Evolutionary conservation across 805 yeast species (phyloP), one percentile per base, ranked within the genome.

Genomic region (Candida silvicultrix): DNA sequence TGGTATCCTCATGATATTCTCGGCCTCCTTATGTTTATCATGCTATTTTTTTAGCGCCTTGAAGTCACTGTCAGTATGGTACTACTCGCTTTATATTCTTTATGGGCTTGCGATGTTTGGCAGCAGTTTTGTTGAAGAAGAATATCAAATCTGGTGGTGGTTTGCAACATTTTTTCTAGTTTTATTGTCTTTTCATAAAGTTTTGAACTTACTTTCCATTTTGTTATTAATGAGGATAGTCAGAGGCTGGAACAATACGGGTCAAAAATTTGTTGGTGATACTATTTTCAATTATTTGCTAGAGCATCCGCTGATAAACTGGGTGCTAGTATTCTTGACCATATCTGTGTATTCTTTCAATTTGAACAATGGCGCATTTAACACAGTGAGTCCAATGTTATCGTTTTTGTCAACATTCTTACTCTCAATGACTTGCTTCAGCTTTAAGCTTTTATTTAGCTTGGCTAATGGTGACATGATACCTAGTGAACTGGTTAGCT

Each of bases 61-160:
- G 38, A 51, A 53, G 7, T 28, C 38, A 15, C 40, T 43, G 29
- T 29, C 43, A 0, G 23, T 45, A 2, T 5, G 46, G 8, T 56
- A 57, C 28, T 62, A 56, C 18, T 43, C 45, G 46, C 58, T 58
- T 54, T 40, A 68, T 18, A 38, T 73, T 36, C 41, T 69, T 0
- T 73, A 81, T 45, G 75, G 83, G 3, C 34, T 70, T 0, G 73
- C 87, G 0, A 73, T 83, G 52, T 88, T 90, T 66, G 96, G 90
- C 11, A 88, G 95, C 49, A 90, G 96, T 23, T 71, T 90, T 47
- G 85, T 94, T 16, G 99, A 94, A 58, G 99, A 94, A 62, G 99
- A 94, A 59, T 95, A 94, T 59, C 97, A 90, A 59, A 63, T 90
- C 16, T 94, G 99, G 99, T 94, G 95, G 87, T 85, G 88, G 81